Conservation (phyloP, 208 protist species). For the Wallacemonas sp. region DNA sequence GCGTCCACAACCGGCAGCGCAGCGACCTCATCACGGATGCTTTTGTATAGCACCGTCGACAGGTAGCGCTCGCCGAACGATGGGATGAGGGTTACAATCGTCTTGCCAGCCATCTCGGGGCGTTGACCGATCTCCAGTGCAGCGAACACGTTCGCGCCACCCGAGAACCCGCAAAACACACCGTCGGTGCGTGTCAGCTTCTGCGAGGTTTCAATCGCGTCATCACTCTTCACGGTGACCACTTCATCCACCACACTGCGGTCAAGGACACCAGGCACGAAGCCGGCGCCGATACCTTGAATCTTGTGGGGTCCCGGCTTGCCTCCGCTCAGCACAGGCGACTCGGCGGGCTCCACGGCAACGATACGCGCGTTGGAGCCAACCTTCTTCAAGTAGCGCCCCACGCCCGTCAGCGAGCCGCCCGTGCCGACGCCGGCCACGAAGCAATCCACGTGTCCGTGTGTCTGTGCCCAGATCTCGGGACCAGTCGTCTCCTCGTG, state of each 20-base stretch:
- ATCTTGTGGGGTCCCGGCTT: constrained; percentile 88
- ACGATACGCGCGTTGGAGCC: constrained; percentile 51
- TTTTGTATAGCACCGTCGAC: constrained; percentile 75
- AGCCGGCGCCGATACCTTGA: constrained; percentile 91
- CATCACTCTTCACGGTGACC: constrained; percentile 63
- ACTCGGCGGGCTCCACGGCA: constrained; percentile 85
- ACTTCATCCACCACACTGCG: constrained; percentile 66
- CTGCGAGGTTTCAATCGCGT: constrained; percentile 63
- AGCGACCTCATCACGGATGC: constrained; percentile 61
- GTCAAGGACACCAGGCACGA: constrained; percentile 81
- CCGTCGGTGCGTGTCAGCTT: constrained; percentile 80
- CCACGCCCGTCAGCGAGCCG: constrained; percentile 80
- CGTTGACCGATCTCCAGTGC: constrained; percentile 77
- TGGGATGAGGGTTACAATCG: constrained; percentile 87
- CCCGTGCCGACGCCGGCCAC: constrained; percentile 89
- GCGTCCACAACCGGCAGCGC: constrained; percentile 70
- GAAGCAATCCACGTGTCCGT: constrained; percentile 81
- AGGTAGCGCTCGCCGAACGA: constrained; percentile 92
- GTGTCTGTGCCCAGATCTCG: constrained; percentile 84
- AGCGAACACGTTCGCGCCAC: constrained; percentile 82
- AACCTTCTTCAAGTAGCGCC: constrained; percentile 65
- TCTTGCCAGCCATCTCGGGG: constrained; percentile 86
- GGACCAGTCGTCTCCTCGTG: constrained; percentile 91
- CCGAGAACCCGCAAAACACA: constrained; percentile 80
- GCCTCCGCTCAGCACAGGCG: constrained; percentile 77